Evolutionary conservation across 805 yeast genomes (phyloP).

Genomic region (Yarrowia bubula): DNA sequence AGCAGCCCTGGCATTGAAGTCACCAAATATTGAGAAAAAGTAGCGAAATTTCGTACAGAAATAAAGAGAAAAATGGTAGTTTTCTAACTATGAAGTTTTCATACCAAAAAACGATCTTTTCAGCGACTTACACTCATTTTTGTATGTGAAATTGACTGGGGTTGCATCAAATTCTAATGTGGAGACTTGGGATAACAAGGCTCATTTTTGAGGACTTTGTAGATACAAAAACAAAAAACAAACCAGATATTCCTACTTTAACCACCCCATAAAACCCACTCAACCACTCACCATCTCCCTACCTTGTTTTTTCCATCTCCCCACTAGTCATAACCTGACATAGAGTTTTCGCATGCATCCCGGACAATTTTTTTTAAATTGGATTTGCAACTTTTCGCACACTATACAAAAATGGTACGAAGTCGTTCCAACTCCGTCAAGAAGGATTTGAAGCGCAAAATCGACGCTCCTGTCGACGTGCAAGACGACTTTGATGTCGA

Average conservation of each 20-base stretch:
- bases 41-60: too few species aligned
- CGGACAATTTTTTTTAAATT: conserved; percentile 27
- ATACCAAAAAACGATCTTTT: too few species aligned
- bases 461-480: conserved; percentile 25
- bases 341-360: background rate
- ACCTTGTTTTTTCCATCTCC: background rate
- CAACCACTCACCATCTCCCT: too few species aligned
- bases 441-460: conserved; percentile 30
- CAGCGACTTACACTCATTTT: too few species aligned
- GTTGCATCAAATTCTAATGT: background rate
- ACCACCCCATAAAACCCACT: too few species aligned
- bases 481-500: conserved; percentile 29
- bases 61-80: too few species aligned
- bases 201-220: too few species aligned
- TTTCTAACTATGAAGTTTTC: too few species aligned
- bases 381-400: conserved; percentile 23
- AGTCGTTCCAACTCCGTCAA: conserved; percentile 27
- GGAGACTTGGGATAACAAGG: background rate
- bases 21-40: too few species aligned
- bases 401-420: conserved; percentile 30
- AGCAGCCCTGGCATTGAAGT: too few species aligned
- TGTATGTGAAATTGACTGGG: background rate
- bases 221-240: too few species aligned
- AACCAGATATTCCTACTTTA: too few species aligned
- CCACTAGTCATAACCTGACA: conserved; percentile 1